Evolutionary conservation across 345 rosid species (phyloP).

Genomic region (Boechera retrofracta): DNA sequence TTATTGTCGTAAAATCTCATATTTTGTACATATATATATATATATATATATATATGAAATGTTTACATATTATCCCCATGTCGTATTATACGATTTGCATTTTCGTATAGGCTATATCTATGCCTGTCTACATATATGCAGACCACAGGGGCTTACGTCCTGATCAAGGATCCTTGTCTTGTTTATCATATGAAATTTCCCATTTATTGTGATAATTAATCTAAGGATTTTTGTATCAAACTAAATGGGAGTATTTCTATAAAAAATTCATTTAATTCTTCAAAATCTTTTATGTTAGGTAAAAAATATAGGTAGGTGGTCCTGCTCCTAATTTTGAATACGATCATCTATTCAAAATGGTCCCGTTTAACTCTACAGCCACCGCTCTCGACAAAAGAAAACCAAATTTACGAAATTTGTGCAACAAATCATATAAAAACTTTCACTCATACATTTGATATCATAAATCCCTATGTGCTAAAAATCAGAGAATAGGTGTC

Average conservation of each 20-base stretch:
- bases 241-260: not conserved
- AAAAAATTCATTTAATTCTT: slow-evolving; percentile 1
- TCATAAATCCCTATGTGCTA: not conserved
- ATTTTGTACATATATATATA: slow-evolving; percentile 2
- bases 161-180: slow-evolving; percentile 27
- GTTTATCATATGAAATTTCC: not conserved
- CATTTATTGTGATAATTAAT: not conserved
- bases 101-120: slow-evolving; percentile 8
- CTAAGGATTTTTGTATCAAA: not conserved
- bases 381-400: slow-evolving; percentile 36
- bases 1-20: slow-evolving; percentile 20
- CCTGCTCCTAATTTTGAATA: slow-evolving; percentile 41
- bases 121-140: slow-evolving; percentile 19
- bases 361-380: slow-evolving; percentile 43
- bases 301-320: slow-evolving; percentile 35
- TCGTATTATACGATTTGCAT: slow-evolving; percentile 4
- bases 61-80: not conserved
- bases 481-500: not conserved
- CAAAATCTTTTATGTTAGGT: slow-evolving; percentile 34
- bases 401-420: slow-evolving; percentile 20
- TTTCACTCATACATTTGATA: not conserved
- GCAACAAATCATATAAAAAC: not conserved
- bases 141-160: slow-evolving; percentile 29
- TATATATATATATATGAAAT: not conserved
- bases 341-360: slow-evolving; percentile 40